A percentile compares a stretch with the other conserved stretches of the same genome.
These are phyloP conservation scores for Fennellomyces sp. DNA, from an alignment of 371 early-diverging fungal genomes.

Conservation along the genomic window DNA sequence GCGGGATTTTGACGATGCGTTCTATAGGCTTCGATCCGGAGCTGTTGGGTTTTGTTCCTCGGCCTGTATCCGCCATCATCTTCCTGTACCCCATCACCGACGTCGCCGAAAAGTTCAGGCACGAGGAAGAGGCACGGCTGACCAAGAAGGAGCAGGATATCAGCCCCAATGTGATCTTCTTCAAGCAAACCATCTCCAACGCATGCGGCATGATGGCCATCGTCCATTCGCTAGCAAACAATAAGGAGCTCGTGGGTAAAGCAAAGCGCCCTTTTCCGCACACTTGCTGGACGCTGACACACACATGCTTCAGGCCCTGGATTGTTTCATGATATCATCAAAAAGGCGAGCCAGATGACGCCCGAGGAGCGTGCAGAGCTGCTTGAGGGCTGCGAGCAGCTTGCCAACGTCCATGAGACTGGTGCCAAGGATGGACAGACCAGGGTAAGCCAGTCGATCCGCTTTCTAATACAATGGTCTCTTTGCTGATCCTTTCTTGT, in stretches of 20 bases:
- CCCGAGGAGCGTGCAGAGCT: slow-evolving; percentile 69
- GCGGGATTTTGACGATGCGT: too few relatives aligned
- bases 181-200: slow-evolving; percentile 85
- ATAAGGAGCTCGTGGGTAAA: slow-evolving; percentile 34
- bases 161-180: slow-evolving; percentile 66
- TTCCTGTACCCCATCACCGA: slow-evolving; percentile 68
- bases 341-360: slow-evolving; percentile 51
- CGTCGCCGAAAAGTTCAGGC: slow-evolving; percentile 55
- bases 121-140: slow-evolving; percentile 50
- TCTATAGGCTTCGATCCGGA: slow-evolving; percentile 75
- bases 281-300: not conserved
- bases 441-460: slow-evolving; percentile 23
- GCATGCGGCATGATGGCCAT: slow-evolving; percentile 88
- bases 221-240: slow-evolving; percentile 69
- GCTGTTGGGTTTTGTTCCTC: slow-evolving; percentile 72
- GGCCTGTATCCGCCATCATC: slow-evolving; percentile 77
- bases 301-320: slow-evolving; percentile 37
- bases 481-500: too few relatives aligned
- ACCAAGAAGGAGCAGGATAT: slow-evolving; percentile 42
- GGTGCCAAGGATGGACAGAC: slow-evolving; percentile 77
- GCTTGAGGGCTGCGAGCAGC: slow-evolving; percentile 55
- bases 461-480: too few relatives aligned
- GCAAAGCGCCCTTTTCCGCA: not conserved
- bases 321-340: slow-evolving; percentile 58
- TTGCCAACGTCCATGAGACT: slow-evolving; percentile 55